phyloP scores from a whole-genome alignment of 1,284 basidiomycete species.

The Coniferiporia weirii region DNA sequence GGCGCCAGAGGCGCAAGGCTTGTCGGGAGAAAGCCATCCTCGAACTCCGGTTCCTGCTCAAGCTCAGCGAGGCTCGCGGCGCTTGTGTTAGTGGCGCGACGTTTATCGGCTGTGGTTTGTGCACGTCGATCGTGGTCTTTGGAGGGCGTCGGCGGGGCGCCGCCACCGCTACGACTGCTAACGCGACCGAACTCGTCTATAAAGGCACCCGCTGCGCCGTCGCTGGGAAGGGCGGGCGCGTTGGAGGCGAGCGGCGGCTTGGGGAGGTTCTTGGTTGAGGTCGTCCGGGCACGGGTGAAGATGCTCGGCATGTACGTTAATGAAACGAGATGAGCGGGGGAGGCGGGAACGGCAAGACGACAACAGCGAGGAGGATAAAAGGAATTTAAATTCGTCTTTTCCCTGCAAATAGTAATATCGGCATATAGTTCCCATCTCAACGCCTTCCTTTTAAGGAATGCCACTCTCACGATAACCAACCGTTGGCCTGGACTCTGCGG shows the following conservation, averaged over 20 bases:
- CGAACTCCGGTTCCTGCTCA: constrained; percentile 23
- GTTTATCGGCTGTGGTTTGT: neutral
- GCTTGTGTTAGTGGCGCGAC: constrained; percentile 6
- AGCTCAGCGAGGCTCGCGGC: constrained; percentile 6
- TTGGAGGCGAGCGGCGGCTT: constrained; percentile 14
- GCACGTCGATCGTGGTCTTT: constrained; percentile 7
- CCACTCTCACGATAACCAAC: neutral
- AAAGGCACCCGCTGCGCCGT: constrained; percentile 15
- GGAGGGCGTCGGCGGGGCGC: constrained; percentile 29
- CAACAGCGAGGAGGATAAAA: neutral
- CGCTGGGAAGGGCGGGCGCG: no score
- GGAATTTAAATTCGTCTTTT: neutral
- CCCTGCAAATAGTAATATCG: neutral
- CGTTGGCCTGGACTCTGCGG: neutral
- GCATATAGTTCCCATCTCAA: neutral
- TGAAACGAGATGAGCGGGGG: neutral
- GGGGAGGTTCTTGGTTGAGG: constrained; percentile 32
- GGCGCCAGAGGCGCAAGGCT: constrained; percentile 22
- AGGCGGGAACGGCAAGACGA: neutral
- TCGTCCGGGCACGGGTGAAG: constrained; percentile 52
- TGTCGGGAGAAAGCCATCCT: constrained; percentile 36
- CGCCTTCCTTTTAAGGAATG: neutral
- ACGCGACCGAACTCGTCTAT: constrained; percentile 66
- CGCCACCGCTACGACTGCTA: constrained; percentile 32
- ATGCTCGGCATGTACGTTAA: constrained; percentile 41